Evolutionary conservation across 2,329 filamentous ascomycete genomes (phyloP), one percentile per base, ranked within the genome.

Genomic region (Monilinia fructigena): DNA sequence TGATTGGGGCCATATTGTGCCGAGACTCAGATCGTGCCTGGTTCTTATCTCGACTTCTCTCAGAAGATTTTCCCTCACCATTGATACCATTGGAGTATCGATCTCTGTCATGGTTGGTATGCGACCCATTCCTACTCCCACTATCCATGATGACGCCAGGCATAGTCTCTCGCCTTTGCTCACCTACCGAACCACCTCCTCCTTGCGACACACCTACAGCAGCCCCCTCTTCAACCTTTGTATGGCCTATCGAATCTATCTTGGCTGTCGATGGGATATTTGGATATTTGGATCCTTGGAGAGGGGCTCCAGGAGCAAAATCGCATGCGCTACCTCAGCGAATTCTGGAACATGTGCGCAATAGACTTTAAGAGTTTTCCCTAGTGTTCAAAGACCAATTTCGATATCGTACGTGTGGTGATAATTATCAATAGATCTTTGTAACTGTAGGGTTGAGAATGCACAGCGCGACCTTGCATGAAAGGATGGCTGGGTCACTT

Each of bases 91-190:
- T 83, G 63, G 75, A 71, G 69, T 76, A 77, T 55, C 74, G 67
- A 69, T 82, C 79, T 80, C 82, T 82, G 74, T 86, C 82, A 76
- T 86, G 82, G 74, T 86, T 83, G 72, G 81, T 82, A 75, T 80
- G 82, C 74, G 79, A 78, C 71, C 82, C 82, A 74, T 83, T 83
- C 74, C 81, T 80, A 74, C 77, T 78, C 76, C 82, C 82, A 78
- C 82, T 81, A 71, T 85, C 83, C 83, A 85, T 85, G 72, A 79
- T 82, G 78, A 84, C 79, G 73, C 82, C 82, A 70, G 83, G 82
- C 83, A 85, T 85, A 74, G 69, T 77, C 73, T 70, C 71, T 67
- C 61, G 65, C 52, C 67, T 66, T 45, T 66, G 56, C 58, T 68
- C 67, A 54, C 69, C 71, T 68, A 70, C 70, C 68, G 55, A 58